Evolutionary conservation across 163 green algal species (phyloP).

Genomic region (Coccomyxa subellipsoidea): DNA sequence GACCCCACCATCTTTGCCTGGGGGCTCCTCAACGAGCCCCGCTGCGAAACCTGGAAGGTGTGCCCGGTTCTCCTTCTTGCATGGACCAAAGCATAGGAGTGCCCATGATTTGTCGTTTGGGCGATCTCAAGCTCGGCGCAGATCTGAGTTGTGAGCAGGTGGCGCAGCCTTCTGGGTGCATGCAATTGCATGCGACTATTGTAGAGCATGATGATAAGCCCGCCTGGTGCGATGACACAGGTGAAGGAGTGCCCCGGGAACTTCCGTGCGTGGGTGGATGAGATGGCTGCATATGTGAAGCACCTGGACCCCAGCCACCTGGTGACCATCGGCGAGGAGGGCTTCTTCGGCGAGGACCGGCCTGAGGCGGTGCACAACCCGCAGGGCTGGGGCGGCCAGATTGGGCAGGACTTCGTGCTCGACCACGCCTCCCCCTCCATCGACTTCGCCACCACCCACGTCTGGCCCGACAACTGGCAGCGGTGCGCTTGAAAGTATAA

Average conservation of each 20-base stretch:
- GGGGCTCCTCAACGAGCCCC: conserved; percentile 68
- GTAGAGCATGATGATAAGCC: not conserved
- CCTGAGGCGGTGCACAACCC: conserved; percentile 30
- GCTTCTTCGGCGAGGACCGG: conserved; percentile 46
- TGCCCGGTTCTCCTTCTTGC: not conserved
- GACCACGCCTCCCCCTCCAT: conserved; percentile 24
- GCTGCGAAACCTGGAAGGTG: conserved; percentile 58
- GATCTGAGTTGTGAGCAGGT: too few species aligned
- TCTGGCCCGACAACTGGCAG: conserved; percentile 46
- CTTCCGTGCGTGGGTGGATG: conserved; percentile 44
- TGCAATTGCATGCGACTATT: too few species aligned
- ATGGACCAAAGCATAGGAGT: not conserved
- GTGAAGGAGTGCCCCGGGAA: conserved; percentile 20
- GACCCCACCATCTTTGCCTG: conserved; percentile 73
- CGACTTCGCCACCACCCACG: conserved; percentile 35
- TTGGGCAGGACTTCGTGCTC: conserved; percentile 58
- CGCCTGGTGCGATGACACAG: conserved; percentile 16
- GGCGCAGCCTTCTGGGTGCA: too few species aligned
- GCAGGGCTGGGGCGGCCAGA: conserved; percentile 27
- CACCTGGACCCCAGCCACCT: conserved; percentile 63
- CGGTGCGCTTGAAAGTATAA: conserved; percentile 1
- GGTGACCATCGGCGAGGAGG: conserved; percentile 72
- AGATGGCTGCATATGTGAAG: conserved; percentile 62
- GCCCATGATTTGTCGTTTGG: too few species aligned
- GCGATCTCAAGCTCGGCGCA: too few species aligned